Conservation (phyloP, 2,329 filamentous ascomycete species). For the Pseudocercospora musae region DNA sequence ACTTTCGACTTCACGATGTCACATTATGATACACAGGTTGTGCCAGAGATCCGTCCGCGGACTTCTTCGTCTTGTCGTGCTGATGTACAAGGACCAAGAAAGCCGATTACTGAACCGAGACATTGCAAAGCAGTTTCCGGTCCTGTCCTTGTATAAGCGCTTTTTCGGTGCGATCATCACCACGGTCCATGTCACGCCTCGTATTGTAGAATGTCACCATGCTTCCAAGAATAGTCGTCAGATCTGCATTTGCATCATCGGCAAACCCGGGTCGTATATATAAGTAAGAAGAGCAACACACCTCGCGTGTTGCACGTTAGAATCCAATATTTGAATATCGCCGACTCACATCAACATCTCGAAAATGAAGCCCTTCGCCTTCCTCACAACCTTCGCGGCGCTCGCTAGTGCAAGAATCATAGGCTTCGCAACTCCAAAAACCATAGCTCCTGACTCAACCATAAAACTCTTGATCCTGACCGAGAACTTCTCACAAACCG, state of each 20-base stretch:
- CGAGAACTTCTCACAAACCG: slow-evolving; percentile 46
- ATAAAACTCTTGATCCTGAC: slow-evolving; percentile 42
- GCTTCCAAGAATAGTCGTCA: background rate
- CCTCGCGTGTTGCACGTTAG: too few relatives aligned
- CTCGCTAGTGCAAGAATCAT: slow-evolving; percentile 41
- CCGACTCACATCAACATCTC: too few relatives aligned
- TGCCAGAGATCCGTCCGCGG: too few relatives aligned
- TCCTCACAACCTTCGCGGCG: background rate
- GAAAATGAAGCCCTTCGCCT: background rate
- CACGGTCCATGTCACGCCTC: background rate
- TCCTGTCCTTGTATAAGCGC: too few relatives aligned
- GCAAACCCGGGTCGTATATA: too few relatives aligned
- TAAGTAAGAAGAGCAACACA: too few relatives aligned
- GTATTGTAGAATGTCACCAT: background rate
- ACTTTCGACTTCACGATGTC: too few relatives aligned
- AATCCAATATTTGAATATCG: too few relatives aligned
- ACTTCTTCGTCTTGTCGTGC: too few relatives aligned
- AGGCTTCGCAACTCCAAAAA: slow-evolving; percentile 44
- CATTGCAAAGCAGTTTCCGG: background rate
- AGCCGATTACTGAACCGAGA: background rate
- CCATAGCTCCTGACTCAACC: slow-evolving; percentile 39
- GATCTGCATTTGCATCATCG: too few relatives aligned
- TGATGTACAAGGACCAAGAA: too few relatives aligned
- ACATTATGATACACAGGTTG: too few relatives aligned
- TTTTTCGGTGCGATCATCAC: background rate